Percentiles rank a stretch among this genome's conserved stretches.
Conservation (phyloP, 2,329 filamentous ascomycete genomes). For the Sporothrix inflata region DNA sequence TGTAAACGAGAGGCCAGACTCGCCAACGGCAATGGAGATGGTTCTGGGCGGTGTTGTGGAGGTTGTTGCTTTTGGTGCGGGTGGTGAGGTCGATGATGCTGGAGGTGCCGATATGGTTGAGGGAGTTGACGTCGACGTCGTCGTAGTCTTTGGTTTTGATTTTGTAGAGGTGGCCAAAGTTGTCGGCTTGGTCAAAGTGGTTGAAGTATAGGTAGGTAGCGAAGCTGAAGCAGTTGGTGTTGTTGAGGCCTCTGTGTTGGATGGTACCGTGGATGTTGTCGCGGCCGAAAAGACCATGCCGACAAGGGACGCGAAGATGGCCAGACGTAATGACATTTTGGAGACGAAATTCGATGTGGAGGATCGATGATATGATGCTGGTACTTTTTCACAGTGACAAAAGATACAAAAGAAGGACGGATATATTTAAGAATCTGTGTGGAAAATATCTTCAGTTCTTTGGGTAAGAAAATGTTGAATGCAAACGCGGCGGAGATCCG, state of each 20-base stretch:
- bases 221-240: background rate
- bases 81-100: background rate
- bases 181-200: background rate
- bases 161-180: background rate
- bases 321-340: conserved; percentile 1
- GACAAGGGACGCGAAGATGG: background rate
- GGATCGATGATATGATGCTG: background rate
- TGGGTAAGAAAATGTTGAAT: background rate
- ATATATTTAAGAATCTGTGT: background rate
- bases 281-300: background rate
- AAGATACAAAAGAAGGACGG: background rate
- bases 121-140: background rate
- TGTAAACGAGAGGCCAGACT: conserved; percentile 47
- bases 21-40: conserved; percentile 47
- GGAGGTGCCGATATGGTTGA: conserved; percentile 24
- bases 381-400: background rate
- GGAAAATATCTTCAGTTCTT: background rate
- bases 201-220: background rate
- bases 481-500: conserved; percentile 13
- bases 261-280: background rate
- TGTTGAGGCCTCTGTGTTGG: no score
- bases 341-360: background rate
- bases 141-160: background rate
- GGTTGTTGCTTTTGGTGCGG: background rate
- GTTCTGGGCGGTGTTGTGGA: background rate